phyloP scores from a whole-genome alignment of 768 basidiomycete genomes.

The Auriscalpium microsporum region DNA sequence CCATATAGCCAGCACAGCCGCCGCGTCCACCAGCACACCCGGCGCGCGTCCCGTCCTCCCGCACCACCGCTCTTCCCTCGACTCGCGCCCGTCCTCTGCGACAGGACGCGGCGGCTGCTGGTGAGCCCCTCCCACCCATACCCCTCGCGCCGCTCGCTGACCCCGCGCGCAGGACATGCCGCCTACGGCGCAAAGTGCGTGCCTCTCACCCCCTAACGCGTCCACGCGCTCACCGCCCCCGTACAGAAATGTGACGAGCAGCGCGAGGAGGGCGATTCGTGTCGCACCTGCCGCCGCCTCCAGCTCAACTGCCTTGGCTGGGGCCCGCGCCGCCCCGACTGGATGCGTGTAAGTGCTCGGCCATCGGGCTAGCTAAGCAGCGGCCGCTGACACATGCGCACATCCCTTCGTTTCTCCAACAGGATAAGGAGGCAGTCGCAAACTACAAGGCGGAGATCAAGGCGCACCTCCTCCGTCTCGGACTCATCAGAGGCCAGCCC shows the following conservation, averaged over 20 bases:
- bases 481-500: conserved; percentile 78
- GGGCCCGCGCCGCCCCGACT: conserved; percentile 79
- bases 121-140: conserved; percentile 2
- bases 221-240: not conserved
- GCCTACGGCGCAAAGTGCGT: conserved; percentile 71
- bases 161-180: conserved; percentile 57
- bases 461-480: conserved; percentile 65
- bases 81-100: conserved; percentile 9
- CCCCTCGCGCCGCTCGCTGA: not conserved
- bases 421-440: conserved; percentile 81
- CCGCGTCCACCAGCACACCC: conserved; percentile 5
- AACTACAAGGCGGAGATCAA: conserved; percentile 81
- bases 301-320: conserved; percentile 80
- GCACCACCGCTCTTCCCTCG: conserved; percentile 10
- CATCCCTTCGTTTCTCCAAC: conserved; percentile 14
- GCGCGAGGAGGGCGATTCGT: conserved; percentile 64
- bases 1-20: conserved; percentile 4
- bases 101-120: conserved; percentile 15
- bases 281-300: conserved; percentile 72
- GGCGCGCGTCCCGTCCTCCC: conserved; percentile 1
- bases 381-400: conserved; percentile 4
- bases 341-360: conserved; percentile 63
- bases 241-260: conserved; percentile 83
- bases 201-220: conserved; percentile 2
- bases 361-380: conserved; percentile 2